Evolutionary conservation across 108 stramenopile genomes (phyloP), one percentile per base, ranked within the genome.

Genomic region (Nitzschia sp.): DNA sequence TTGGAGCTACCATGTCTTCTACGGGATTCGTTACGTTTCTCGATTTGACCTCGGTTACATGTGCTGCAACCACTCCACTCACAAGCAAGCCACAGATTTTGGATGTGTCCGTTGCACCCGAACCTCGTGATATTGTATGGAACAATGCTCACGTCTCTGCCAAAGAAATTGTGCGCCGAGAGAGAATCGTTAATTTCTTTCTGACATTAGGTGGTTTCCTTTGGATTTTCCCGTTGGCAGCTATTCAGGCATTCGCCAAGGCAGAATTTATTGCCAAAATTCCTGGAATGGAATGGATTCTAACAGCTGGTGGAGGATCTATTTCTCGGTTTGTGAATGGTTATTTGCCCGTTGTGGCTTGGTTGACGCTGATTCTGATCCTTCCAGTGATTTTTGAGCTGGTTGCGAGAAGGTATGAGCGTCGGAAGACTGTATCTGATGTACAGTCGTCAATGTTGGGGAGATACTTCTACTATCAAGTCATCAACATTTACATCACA

Each of bases 21-120:
- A 95, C 92, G 10, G 94, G 92, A 7, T 96, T 94, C 69, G 83
- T 96, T 44, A 96, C 95, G 20, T 94, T 96, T 71, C 76, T 76
- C 24, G 91, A 92, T 57, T 83, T 96, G 1, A 66, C 78, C 21
- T 84, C 89, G 19, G 78, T 89, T 0, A 83, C 93, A 9, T 81
- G 77, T 67, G 93, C 90, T 26, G 82, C 77, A 8, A 87, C 79
- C 29, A 85, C 88, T 54, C 82, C 90, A 0, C 53, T 94, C 21
- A 87, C 80, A 60, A 76, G 75, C 37, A 86, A 89, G 71, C 81
- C 91, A 29, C 80, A 78, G 52, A 77, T 80, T 38, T 63, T 94
- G 40, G 72, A 80, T 22, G 76, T 85, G 0, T 66, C 52, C 9
- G 83, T 93, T 25, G 88, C 90, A 8, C 95, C 95, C 24, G 95